These are phyloP conservation scores for Cynara cardunculus DNA, from an alignment of 129 eudicot genomes.

Conservation along the genomic window DNA sequence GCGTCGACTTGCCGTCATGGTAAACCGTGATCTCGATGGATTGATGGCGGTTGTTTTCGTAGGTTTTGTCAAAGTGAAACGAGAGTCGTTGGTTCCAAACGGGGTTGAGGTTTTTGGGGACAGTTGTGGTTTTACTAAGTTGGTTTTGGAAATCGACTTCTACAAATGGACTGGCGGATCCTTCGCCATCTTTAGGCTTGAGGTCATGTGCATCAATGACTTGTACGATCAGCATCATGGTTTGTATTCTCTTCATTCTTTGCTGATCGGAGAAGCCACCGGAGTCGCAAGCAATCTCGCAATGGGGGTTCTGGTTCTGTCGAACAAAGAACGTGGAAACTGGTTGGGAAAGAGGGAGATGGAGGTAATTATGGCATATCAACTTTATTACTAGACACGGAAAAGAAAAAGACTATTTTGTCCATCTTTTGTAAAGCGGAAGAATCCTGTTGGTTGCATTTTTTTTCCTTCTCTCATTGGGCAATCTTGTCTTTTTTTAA, in stretches of 20 bases:
- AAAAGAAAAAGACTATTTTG: neutral
- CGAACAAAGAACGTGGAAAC: neutral
- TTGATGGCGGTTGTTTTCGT: constrained; percentile 17
- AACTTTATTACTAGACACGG: neutral
- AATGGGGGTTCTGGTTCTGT: neutral
- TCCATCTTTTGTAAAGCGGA: neutral
- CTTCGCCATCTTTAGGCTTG: constrained; percentile 43
- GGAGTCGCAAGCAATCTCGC: constrained; percentile 32
- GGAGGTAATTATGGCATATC: neutral
- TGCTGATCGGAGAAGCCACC: constrained; percentile 31
- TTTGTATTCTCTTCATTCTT: constrained; percentile 21
- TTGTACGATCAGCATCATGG: constrained; percentile 45
- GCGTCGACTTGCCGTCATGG: constrained; percentile 22
- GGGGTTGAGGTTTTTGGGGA: constrained; percentile 41
- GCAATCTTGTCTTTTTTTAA: neutral
- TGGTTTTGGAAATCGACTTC: constrained; percentile 45
- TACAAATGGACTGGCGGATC: constrained; percentile 43
- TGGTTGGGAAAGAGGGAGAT: neutral
- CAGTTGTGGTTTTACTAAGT: constrained; percentile 32
- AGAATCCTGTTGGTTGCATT: neutral
- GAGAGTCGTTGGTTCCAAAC: constrained; percentile 36
- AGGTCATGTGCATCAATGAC: constrained; percentile 40
- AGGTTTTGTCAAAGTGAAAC: constrained; percentile 17
- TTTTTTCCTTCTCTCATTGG: neutral
- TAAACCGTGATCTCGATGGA: constrained; percentile 35